phyloP scores from a whole-genome alignment of 176 grass and related monocot species.

The Oryza longistaminata region DNA sequence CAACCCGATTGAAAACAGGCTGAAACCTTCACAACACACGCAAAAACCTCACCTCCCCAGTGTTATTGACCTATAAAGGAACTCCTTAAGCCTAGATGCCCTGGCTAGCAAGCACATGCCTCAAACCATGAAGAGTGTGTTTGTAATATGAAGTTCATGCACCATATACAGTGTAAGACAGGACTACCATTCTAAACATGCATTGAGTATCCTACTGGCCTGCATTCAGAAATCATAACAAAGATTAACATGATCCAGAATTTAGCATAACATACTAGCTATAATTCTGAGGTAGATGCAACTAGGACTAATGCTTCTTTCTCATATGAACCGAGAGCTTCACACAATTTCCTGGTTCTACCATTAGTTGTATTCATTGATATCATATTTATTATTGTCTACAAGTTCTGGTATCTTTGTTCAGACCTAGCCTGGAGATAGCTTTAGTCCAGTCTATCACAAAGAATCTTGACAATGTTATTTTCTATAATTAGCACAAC shows the following conservation, averaged over 20 bases:
- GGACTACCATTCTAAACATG: slow-evolving; percentile 27
- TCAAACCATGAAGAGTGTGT: not conserved
- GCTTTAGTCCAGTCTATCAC: too few relatives aligned
- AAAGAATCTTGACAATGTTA: not conserved
- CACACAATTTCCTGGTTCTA: slow-evolving; percentile 13
- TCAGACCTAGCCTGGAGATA: too few relatives aligned
- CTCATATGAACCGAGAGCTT: not conserved
- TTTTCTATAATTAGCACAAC: too few relatives aligned
- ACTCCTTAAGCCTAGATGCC: too few relatives aligned
- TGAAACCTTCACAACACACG: too few relatives aligned
- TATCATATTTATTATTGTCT: not conserved
- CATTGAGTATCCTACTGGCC: not conserved
- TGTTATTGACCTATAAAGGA: too few relatives aligned
- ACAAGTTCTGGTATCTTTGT: not conserved
- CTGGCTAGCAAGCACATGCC: not conserved
- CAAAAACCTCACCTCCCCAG: too few relatives aligned
- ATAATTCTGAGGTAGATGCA: not conserved
- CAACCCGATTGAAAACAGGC: too few relatives aligned
- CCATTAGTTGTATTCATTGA: not conserved
- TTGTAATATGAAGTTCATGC: not conserved
- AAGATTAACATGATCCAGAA: slow-evolving; percentile 9
- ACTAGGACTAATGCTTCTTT: not conserved
- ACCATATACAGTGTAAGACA: not conserved
- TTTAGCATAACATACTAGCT: slow-evolving; percentile 1
- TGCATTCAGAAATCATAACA: slow-evolving; percentile 1